Conservation (phyloP, 2,329 filamentous ascomycete genomes). For the Huntiella savannae region DNA sequence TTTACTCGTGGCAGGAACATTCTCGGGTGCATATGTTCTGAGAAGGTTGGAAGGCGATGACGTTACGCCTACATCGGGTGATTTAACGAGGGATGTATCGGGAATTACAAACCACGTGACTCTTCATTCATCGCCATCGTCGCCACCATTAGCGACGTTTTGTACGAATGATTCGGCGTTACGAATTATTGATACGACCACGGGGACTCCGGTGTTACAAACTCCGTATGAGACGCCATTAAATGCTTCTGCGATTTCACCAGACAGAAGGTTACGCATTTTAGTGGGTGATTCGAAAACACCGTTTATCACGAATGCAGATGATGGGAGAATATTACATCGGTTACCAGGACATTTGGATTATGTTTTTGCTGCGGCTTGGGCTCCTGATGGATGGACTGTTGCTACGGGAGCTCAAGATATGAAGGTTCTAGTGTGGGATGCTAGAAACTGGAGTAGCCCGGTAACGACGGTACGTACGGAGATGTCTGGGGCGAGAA, state of each 20-base stretch:
- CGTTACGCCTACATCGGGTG: slow-evolving; percentile 17
- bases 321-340: slow-evolving; percentile 39
- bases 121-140: slow-evolving; percentile 20
- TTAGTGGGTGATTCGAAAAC: slow-evolving; percentile 52
- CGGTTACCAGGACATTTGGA: slow-evolving; percentile 46
- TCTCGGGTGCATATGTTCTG: slow-evolving; percentile 35
- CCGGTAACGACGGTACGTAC: slow-evolving; percentile 38
- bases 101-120: slow-evolving; percentile 42
- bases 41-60: slow-evolving; percentile 25
- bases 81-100: slow-evolving; percentile 27
- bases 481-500: slow-evolving; percentile 50
- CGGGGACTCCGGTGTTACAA: slow-evolving; percentile 37
- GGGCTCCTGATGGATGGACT: slow-evolving; percentile 58
- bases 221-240: slow-evolving; percentile 39
- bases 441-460: slow-evolving; percentile 47
- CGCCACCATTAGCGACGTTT: slow-evolving; percentile 35
- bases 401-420: slow-evolving; percentile 65
- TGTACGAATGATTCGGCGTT: slow-evolving; percentile 43
- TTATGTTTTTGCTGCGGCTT: slow-evolving; percentile 59
- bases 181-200: slow-evolving; percentile 37
- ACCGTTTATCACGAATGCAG: slow-evolving; percentile 49
- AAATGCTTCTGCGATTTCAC: slow-evolving; percentile 56
- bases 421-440: slow-evolving; percentile 54
- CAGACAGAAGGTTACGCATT: slow-evolving; percentile 50
- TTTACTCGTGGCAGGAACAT: slow-evolving; percentile 39